Percentiles rank a stretch among this genome's conserved stretches.
Evolutionary conservation across 2,329 filamentous ascomycete species (phyloP).

Genomic region (Phyllosticta citriasiana): DNA sequence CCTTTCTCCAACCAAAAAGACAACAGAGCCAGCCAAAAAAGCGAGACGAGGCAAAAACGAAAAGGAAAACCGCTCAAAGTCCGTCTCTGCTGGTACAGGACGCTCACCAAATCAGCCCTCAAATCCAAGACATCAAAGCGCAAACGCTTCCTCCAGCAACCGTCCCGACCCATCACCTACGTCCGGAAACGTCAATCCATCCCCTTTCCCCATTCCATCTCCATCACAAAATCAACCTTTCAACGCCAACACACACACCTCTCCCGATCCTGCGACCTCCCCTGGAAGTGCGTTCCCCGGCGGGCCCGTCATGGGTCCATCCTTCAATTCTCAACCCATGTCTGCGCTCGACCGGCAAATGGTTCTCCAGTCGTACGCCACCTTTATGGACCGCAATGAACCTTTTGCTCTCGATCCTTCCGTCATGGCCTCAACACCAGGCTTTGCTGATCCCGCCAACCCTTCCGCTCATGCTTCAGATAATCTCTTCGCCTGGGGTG

Average conservation of each 20-base stretch:
- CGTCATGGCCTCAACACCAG: conserved; percentile 5
- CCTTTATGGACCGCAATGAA: conserved; percentile 13
- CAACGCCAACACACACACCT: conserved; percentile 12
- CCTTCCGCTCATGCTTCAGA: conserved; percentile 18
- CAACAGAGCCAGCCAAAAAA: conserved; percentile 20
- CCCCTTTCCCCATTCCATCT: background rate
- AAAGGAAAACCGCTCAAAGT: conserved; percentile 10
- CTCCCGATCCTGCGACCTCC: conserved; percentile 28
- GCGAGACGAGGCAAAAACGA: conserved; percentile 1
- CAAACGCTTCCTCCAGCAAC: conserved; percentile 11
- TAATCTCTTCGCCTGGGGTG: conserved; percentile 19
- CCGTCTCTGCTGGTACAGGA: background rate
- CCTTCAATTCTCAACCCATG: conserved; percentile 39
- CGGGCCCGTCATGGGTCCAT: background rate
- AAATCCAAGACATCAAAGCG: background rate
- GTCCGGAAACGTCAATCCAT: conserved; percentile 28
- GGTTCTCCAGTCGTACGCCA: conserved; percentile 61
- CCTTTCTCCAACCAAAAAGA: conserved; percentile 51
- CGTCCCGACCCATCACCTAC: conserved; percentile 27
- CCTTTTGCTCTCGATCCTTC: conserved; percentile 14
- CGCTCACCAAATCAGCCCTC: background rate
- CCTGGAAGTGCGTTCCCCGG: conserved; percentile 18
- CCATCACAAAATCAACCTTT: background rate
- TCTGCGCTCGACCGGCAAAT: conserved; percentile 67
- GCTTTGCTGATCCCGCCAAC: background rate